A percentile compares a stretch with the other conserved stretches of the same genome.
These are phyloP conservation scores for Ogataea philodendri DNA, from an alignment of 805 yeast species.

Conservation along the genomic window DNA sequence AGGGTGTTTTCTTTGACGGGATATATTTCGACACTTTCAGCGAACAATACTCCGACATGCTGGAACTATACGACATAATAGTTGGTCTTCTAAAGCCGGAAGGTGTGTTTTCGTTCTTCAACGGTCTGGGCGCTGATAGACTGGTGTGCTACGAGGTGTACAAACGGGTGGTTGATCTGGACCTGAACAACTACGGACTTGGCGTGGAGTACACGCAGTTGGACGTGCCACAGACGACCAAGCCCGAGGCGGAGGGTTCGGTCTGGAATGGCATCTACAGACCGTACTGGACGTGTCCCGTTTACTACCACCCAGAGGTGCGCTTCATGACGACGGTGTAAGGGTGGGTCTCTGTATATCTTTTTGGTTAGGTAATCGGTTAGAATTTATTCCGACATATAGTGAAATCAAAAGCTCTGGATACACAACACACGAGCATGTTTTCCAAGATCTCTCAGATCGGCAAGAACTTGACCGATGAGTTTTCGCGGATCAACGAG, in stretches of 20 bases:
- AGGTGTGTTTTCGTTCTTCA: conserved; percentile 88
- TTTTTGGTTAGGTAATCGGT: too few relatives aligned
- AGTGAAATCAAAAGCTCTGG: conserved; percentile 1
- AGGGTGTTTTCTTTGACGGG: conserved; percentile 80
- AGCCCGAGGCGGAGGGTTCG: conserved; percentile 37
- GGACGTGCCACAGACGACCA: conserved; percentile 43
- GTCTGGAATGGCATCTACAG: conserved; percentile 64
- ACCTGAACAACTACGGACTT: conserved; percentile 77
- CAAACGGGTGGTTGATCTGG: conserved; percentile 75
- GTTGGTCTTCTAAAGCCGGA: conserved; percentile 80
- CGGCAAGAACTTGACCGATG: conserved; percentile 63
- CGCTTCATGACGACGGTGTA: conserved; percentile 11
- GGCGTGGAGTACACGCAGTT: conserved; percentile 53
- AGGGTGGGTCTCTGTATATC: conserved; percentile 4
- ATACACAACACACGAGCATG: conserved; percentile 35
- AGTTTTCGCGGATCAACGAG: conserved; percentile 40
- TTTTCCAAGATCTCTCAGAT: conserved; percentile 58
- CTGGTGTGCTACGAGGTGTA: conserved; percentile 79
- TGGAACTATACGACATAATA: conserved; percentile 74
- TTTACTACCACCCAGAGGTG: conserved; percentile 60
- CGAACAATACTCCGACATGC: conserved; percentile 87
- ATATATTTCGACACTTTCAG: conserved; percentile 92
- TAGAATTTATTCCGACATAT: too few relatives aligned
- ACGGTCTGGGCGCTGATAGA: conserved; percentile 84
- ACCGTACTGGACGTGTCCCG: conserved; percentile 68